Evolutionary conservation across 345 rosid species (phyloP), one percentile per base, ranked within the genome.

Genomic region (Arabis alpina): DNA sequence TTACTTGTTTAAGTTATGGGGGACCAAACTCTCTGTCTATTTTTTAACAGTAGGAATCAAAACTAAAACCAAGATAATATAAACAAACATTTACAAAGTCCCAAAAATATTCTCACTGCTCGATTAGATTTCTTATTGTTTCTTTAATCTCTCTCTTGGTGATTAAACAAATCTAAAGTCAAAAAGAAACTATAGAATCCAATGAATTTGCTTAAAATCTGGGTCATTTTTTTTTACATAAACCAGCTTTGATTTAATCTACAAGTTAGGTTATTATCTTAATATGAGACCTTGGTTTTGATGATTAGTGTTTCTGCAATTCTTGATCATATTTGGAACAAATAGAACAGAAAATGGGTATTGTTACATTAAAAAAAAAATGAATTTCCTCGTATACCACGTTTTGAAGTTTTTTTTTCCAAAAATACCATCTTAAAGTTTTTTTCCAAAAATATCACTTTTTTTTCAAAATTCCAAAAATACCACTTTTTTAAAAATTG

Each of bases 61-160:
- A 55, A 62, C 5, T 48, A 50, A 19, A 34, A 40, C 45, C 45
- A 24, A 69, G 66, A 70, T 76, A 56, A 70, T 57, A 50, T 65
- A 51, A 77, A 78, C 73, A 71, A 36, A 36, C 10, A 36, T 80
- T 79, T 78, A 64, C 89, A 8, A 70, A 73, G 54, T 67, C 86
- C 95, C 76, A 87, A 77, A 85, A 79, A 81, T 88, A 68, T 82
- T 82, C 78, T 68, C 91, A 79, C 68, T 73, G 87, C 94, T 85
- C 94, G 73, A 88, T 86, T 80, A 83, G 88, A 82, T 82, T 81
- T 81, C 57, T 32, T 32, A 62, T 37, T 34, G 37, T 34, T 69
- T 68, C 13, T 68, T 75, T 68, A 75, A 37, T 59, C 32, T 75
- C 4, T 66, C 40, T 66, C 23, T 19, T 19, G 23, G 23, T 19